phyloP scores from a whole-genome alignment of 768 basidiomycete species.

The Crassisporium funariophilum region DNA sequence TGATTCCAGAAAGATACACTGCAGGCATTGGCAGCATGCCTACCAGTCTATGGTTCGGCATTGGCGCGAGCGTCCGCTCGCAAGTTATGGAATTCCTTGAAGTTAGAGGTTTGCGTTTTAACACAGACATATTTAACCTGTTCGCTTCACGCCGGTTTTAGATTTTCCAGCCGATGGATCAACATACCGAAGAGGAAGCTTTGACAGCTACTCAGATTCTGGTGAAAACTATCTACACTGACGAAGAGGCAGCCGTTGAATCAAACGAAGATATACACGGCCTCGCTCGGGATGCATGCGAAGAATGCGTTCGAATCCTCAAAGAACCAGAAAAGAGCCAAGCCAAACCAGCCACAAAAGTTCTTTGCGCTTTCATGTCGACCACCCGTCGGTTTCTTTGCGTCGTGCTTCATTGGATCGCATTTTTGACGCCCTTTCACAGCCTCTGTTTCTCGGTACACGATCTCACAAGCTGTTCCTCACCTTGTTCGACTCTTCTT shows the following conservation, averaged over 20 bases:
- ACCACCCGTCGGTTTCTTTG: constrained; percentile 64
- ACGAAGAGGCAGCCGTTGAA: constrained; percentile 40
- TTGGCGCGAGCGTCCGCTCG: constrained; percentile 62
- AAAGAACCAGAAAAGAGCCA: constrained; percentile 93
- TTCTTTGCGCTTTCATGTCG: constrained; percentile 75
- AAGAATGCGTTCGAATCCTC: constrained; percentile 78
- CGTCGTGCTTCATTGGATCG: too few relatives aligned
- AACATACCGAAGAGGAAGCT: constrained; percentile 71
- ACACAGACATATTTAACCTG: background rate
- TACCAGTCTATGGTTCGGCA: constrained; percentile 81
- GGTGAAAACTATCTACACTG: constrained; percentile 70
- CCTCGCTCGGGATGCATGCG: constrained; percentile 72
- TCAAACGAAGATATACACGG: constrained; percentile 49
- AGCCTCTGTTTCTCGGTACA: constrained; percentile 74
- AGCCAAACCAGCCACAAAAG: constrained; percentile 84
- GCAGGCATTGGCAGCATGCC: constrained; percentile 70
- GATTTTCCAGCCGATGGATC: constrained; percentile 93
- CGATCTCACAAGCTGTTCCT: constrained; percentile 67
- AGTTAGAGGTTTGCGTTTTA: constrained; percentile 68
- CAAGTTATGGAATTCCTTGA: constrained; percentile 89
- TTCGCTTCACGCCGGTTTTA: constrained; percentile 29
- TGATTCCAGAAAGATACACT: constrained; percentile 78
- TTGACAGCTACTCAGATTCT: constrained; percentile 71
- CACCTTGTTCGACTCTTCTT: constrained; percentile 79
- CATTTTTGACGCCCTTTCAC: background rate